Conservation (phyloP, 768 basidiomycete genomes). For the Trichaptum fuscoviolaceum region DNA sequence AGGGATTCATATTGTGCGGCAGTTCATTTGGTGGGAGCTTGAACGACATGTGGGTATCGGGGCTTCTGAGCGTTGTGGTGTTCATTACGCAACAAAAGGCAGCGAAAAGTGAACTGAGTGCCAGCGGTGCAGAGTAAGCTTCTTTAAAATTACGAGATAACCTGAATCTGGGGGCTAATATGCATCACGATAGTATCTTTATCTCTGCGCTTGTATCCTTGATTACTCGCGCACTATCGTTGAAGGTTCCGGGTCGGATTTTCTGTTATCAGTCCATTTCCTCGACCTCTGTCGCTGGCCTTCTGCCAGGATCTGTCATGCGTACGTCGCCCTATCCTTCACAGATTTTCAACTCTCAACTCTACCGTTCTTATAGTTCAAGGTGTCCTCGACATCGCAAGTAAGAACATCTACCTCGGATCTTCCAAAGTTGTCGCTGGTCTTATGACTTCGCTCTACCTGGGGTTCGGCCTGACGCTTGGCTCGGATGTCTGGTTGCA, state of each 20-base stretch:
- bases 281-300: conserved; percentile 80
- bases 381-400: conserved; percentile 34
- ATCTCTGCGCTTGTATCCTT: conserved; percentile 80
- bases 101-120: conserved; percentile 72
- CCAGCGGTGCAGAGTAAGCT: conserved; percentile 87
- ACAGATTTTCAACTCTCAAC: neutral
- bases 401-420: conserved; percentile 80
- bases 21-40: conserved; percentile 82
- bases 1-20: conserved; percentile 77
- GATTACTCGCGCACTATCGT: conserved; percentile 60
- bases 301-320: conserved; percentile 86
- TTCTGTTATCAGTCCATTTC: conserved; percentile 94
- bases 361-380: neutral
- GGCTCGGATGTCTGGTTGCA: conserved; percentile 77
- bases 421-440: conserved; percentile 87
- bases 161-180: conserved; percentile 1
- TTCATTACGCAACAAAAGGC: conserved; percentile 69
- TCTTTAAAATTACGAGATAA: conserved; percentile 3
- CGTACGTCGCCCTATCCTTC: conserved; percentile 35
- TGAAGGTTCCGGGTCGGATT: conserved; percentile 47
- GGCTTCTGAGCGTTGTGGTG: conserved; percentile 60
- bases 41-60: conserved; percentile 82
- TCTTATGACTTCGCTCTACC: conserved; percentile 79
- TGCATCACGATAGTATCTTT: conserved; percentile 51
- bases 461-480: conserved; percentile 83